Percentiles rank a stretch among this genome's conserved stretches.
Conservation (phyloP, 768 basidiomycete genomes). For the Clitopilus hobsonii region DNA sequence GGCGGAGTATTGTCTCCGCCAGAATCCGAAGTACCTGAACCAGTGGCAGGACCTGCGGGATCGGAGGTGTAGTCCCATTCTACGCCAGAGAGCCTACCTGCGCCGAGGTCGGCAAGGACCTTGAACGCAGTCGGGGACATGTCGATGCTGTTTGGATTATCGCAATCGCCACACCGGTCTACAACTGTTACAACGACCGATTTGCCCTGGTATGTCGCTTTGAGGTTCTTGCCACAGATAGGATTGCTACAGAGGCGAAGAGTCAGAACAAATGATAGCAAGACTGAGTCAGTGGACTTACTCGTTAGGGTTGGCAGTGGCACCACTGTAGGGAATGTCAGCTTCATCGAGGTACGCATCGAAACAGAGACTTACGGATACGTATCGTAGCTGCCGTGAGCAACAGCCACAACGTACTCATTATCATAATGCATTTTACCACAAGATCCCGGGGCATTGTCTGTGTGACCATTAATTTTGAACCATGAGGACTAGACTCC, state of each 20-base stretch:
- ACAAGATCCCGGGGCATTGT: constrained; percentile 9
- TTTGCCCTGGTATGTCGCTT: constrained; percentile 9
- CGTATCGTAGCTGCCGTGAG: constrained; percentile 4
- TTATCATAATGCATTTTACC: constrained; percentile 4
- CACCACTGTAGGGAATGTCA: background rate
- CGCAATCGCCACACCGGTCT: constrained; percentile 12
- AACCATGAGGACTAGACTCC: too few species aligned
- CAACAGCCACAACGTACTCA: constrained; percentile 12
- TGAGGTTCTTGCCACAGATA: constrained; percentile 10
- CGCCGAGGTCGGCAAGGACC: constrained; percentile 3
- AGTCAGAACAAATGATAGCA: background rate
- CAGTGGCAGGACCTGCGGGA: background rate
- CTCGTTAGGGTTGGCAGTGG: constrained; percentile 7
- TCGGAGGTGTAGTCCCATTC: constrained; percentile 4
- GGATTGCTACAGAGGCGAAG: constrained; percentile 8
- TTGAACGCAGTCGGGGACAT: constrained; percentile 9
- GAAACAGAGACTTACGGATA: constrained; percentile 8
- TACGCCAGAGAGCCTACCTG: constrained; percentile 5
- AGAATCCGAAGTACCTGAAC: too few species aligned
- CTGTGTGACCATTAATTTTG: background rate
- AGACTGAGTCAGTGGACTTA: background rate
- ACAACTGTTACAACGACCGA: constrained; percentile 12
- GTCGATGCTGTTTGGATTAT: constrained; percentile 6
- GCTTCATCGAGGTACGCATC: background rate
- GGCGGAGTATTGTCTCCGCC: background rate